Conservation (phyloP, 345 rosid genomes). For the Citrus cavaleriei region DNA sequence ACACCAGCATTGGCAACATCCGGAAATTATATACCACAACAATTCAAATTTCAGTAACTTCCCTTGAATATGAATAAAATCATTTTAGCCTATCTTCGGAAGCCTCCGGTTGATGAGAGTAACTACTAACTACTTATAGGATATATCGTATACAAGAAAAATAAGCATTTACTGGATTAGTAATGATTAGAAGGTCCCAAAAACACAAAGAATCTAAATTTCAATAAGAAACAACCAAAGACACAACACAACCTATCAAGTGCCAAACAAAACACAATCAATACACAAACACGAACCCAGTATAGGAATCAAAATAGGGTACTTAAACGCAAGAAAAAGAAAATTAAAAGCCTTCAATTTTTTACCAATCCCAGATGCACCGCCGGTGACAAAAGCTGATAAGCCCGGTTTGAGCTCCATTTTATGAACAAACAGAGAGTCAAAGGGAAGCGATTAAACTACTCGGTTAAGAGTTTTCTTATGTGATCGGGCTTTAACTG, state of each 20-base stretch:
- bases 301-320: neutral
- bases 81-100: neutral
- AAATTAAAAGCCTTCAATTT: neutral
- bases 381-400: slow-evolving; percentile 93
- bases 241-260: neutral
- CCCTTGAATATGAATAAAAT: neutral
- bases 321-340: neutral
- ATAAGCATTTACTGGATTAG: too few species aligned
- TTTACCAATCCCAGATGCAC: slow-evolving; percentile 85
- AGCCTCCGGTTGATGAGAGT: neutral
- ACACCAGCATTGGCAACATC: slow-evolving; percentile 2
- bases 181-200: neutral
- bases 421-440: neutral
- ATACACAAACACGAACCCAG: neutral
- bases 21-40: neutral
- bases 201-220: neutral
- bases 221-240: neutral
- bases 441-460: neutral
- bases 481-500: neutral
- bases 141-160: neutral
- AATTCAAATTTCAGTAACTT: neutral
- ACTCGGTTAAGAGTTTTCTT: neutral
- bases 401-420: slow-evolving; percentile 91
- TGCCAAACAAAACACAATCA: neutral
- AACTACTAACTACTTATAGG: neutral